Percentiles rank a stretch among this genome's conserved stretches.
phyloP scores from a whole-genome alignment of 2,329 filamentous ascomycete genomes.

The Diaporthe sp. region DNA sequence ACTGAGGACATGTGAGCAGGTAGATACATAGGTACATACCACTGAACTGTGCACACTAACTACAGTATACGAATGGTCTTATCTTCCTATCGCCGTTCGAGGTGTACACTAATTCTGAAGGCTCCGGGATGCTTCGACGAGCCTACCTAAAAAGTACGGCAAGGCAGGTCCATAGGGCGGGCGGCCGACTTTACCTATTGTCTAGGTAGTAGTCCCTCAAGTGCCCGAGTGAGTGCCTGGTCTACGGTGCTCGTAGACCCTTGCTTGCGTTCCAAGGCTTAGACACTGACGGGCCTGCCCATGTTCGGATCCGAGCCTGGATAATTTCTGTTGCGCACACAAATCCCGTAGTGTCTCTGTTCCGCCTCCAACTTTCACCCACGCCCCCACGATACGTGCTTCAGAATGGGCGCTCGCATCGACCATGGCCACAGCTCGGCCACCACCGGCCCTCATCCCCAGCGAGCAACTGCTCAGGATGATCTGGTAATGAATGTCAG shows the following conservation, averaged over 20 bases:
- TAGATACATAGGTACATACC: background rate
- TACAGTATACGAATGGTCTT: background rate
- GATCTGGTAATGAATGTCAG: constrained; percentile 67
- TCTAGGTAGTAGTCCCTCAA: background rate
- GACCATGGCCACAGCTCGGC: background rate
- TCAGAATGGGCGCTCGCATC: background rate
- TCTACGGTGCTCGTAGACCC: background rate
- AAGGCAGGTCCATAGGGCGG: background rate
- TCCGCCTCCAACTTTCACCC: background rate
- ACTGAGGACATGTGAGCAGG: background rate
- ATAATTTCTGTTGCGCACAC: background rate
- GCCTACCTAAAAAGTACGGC: background rate
- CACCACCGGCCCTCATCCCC: background rate
- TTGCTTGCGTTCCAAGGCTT: background rate
- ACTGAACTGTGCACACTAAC: too few relatives aligned
- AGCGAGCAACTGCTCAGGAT: constrained; percentile 48
- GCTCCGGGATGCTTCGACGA: background rate
- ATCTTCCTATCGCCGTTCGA: background rate
- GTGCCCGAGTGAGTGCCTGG: background rate
- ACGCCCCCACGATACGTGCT: too few relatives aligned
- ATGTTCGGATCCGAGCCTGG: background rate
- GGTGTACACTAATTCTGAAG: background rate
- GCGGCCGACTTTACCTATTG: too few relatives aligned
- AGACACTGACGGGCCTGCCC: background rate
- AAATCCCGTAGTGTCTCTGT: background rate